A percentile compares a stretch with the other conserved stretches of the same genome.
Conservation (phyloP, 805 yeast genomes). For the Lachancea quebecensis region DNA sequence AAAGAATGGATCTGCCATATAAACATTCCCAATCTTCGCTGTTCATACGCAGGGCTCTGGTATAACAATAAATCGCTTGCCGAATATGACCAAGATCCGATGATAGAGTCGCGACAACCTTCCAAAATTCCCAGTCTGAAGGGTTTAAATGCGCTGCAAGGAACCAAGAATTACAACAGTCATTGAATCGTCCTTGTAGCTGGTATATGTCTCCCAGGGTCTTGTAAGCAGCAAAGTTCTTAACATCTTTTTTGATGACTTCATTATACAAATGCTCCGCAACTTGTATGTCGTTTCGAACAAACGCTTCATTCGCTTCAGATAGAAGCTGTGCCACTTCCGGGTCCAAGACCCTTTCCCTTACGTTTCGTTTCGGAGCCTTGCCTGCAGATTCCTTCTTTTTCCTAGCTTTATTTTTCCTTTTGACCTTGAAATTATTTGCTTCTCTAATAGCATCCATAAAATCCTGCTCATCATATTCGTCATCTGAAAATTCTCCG, state of each 20-base stretch:
- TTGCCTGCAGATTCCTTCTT: conserved; percentile 29
- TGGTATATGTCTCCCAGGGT: conserved; percentile 80
- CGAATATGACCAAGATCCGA: conserved; percentile 58
- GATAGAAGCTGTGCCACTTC: conserved; percentile 63
- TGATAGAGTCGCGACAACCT: conserved; percentile 62
- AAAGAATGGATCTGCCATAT: conserved; percentile 58
- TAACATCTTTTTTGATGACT: conserved; percentile 71
- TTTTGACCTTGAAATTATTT: conserved; percentile 49
- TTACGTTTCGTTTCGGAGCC: conserved; percentile 25
- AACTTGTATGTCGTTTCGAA: conserved; percentile 47
- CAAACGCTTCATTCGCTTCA: conserved; percentile 76
- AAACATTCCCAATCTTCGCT: conserved; percentile 48
- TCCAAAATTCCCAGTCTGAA: conserved; percentile 73
- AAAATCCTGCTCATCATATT: conserved; percentile 37
- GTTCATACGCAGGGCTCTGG: conserved; percentile 50
- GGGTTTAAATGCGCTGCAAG: conserved; percentile 73
- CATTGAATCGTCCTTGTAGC: conserved; percentile 56
- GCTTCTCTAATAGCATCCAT: conserved; percentile 64
- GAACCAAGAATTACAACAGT: conserved; percentile 76
- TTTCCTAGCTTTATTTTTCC: conserved; percentile 30
- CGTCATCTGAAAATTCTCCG: conserved; percentile 35
- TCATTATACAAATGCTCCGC: conserved; percentile 57
- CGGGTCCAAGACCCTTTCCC: conserved; percentile 50
- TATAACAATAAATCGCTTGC: conserved; percentile 75
- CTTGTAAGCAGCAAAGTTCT: conserved; percentile 76